A percentile compares a stretch with the other conserved stretches of the same genome.
These are phyloP conservation scores for Rickenella mellea DNA, from an alignment of 768 basidiomycete species.

Conservation along the genomic window DNA sequence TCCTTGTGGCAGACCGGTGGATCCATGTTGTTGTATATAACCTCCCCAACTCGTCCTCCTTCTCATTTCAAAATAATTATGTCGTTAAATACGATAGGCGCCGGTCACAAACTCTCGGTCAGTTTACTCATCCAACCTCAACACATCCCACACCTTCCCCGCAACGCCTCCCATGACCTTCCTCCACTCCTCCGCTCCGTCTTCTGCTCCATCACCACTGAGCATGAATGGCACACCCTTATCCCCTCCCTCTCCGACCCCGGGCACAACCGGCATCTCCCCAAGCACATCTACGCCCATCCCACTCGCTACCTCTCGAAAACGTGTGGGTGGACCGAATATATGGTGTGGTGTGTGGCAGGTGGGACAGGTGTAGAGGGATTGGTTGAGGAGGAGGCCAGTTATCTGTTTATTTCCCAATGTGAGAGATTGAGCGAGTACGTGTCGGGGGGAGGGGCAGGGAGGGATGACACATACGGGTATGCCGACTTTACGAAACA, in stretches of 20 bases:
- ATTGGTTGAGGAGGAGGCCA: slow-evolving; percentile 83
- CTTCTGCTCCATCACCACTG: slow-evolving; percentile 9
- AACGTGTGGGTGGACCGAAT: slow-evolving; percentile 62
- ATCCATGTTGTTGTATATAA: too few species aligned
- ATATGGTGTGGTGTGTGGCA: slow-evolving; percentile 57
- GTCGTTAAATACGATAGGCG: too few species aligned
- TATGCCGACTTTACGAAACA: slow-evolving; percentile 82
- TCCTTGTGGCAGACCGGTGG: too few species aligned
- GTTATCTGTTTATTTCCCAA: slow-evolving; percentile 49
- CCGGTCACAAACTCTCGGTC: too few species aligned
- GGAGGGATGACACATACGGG: slow-evolving; percentile 46
- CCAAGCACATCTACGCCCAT: slow-evolving; percentile 62
- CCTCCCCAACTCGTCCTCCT: too few species aligned
- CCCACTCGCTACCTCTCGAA: slow-evolving; percentile 45
- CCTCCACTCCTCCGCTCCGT: slow-evolving; percentile 21
- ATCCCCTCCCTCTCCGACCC: slow-evolving; percentile 68
- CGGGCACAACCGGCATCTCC: slow-evolving; percentile 71
- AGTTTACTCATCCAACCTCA: too few species aligned
- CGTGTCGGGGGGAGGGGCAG: background rate
- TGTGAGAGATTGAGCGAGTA: background rate
- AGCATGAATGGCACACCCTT: slow-evolving; percentile 47
- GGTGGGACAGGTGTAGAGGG: slow-evolving; percentile 70
- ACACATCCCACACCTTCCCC: slow-evolving; percentile 8
- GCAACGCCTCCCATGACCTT: slow-evolving; percentile 13
- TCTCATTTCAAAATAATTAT: too few species aligned